Conservation (phyloP, 768 basidiomycete genomes). For the Lentinus tigrinus region DNA sequence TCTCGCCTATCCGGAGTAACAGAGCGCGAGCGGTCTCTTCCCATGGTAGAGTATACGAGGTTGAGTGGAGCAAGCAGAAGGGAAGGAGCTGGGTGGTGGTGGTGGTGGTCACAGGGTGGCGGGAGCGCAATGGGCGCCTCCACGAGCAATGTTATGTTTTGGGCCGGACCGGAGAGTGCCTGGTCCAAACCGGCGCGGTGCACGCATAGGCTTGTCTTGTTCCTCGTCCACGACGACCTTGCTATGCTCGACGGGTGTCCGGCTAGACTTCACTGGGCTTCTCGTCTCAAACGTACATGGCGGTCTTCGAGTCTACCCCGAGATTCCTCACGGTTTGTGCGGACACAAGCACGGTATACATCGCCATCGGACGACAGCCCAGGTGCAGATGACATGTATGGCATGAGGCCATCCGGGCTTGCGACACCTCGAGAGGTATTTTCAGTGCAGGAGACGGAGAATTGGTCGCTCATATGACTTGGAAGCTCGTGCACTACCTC, state of each 20-base stretch:
- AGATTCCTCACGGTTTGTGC: constrained; percentile 38
- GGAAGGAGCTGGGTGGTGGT: background rate
- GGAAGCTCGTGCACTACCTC: constrained; percentile 78
- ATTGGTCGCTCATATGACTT: background rate
- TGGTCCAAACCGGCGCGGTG: background rate
- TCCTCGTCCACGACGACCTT: background rate
- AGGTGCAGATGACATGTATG: constrained; percentile 15
- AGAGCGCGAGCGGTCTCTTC: constrained; percentile 48
- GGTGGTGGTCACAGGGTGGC: background rate
- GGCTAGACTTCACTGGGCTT: background rate
- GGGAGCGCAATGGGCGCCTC: background rate
- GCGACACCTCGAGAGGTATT: constrained; percentile 60
- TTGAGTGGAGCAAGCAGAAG: background rate
- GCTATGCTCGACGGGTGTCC: constrained; percentile 12
- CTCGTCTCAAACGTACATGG: constrained; percentile 10
- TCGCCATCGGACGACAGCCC: background rate
- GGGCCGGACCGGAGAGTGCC: background rate
- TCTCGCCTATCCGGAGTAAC: constrained; percentile 41
- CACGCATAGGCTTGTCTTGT: background rate
- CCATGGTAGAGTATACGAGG: constrained; percentile 35
- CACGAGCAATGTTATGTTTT: too few species aligned
- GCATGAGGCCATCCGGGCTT: constrained; percentile 42
- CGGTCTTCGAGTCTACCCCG: constrained; percentile 29
- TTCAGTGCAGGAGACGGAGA: background rate
- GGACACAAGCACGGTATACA: constrained; percentile 56